Percentiles rank a stretch among this genome's conserved stretches.
Evolutionary conservation across 805 yeast species (phyloP).

Genomic region (Maudiozyma serrabonitensis): DNA sequence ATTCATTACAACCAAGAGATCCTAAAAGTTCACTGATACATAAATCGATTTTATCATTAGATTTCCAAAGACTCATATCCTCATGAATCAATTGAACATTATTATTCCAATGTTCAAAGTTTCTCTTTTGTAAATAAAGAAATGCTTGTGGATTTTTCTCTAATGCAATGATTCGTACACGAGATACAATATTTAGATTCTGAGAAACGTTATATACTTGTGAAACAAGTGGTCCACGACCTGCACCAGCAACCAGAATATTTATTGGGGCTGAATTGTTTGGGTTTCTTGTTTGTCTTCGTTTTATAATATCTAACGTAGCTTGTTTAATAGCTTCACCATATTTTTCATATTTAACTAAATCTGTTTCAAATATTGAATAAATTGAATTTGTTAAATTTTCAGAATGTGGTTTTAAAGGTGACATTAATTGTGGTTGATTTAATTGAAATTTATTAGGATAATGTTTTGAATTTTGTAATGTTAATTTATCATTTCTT

Average conservation of each 20-base stretch:
- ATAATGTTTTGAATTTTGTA: background rate
- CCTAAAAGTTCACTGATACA: conserved; percentile 79
- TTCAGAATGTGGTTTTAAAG: conserved; percentile 62
- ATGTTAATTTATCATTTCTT: conserved; percentile 23
- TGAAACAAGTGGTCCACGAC: conserved; percentile 74
- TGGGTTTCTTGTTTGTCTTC: conserved; percentile 2
- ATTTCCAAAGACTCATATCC: conserved; percentile 51
- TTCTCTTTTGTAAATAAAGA: conserved; percentile 39
- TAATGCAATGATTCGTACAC: conserved; percentile 42
- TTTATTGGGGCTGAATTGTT: conserved; percentile 16
- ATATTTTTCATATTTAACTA: conserved; percentile 58
- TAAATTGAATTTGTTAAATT: conserved; percentile 54
- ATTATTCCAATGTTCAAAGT: conserved; percentile 43
- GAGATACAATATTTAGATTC: conserved; percentile 17
- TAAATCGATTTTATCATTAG: conserved; percentile 38
- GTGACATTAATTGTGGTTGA: conserved; percentile 33
- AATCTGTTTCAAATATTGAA: conserved; percentile 61
- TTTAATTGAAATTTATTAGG: conserved; percentile 1
- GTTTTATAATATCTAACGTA: conserved; percentile 27
- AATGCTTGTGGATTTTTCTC: conserved; percentile 66
- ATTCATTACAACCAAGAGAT: conserved; percentile 87
- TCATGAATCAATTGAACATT: conserved; percentile 41
- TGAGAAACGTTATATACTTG: conserved; percentile 36
- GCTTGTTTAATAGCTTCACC: conserved; percentile 54
- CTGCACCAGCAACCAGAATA: conserved; percentile 74